Percentiles rank a stretch among this genome's conserved stretches.
Evolutionary conservation across 257 asterid species (phyloP).

Genomic region (Leonotis leonurus): DNA sequence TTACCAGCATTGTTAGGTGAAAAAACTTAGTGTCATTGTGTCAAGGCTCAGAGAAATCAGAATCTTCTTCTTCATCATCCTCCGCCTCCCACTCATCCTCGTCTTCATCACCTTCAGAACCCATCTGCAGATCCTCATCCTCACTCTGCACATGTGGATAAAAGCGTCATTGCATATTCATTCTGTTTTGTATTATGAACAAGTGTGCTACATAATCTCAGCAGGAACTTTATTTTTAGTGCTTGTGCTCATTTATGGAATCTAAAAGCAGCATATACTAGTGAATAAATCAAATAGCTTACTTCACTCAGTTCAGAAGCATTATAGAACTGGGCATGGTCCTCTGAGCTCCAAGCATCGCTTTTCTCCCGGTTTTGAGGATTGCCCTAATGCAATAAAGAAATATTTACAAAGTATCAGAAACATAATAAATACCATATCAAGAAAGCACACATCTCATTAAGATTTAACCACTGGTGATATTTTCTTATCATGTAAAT

Average conservation of each 20-base stretch:
- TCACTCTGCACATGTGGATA: conserved; percentile 38
- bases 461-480: not conserved
- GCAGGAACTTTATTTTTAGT: too few relatives aligned
- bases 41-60: too few relatives aligned
- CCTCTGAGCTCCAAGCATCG: conserved; percentile 26
- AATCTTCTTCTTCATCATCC: conserved; percentile 33
- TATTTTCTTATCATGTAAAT: not conserved
- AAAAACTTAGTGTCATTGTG: conserved; percentile 11
- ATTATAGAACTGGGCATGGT: conserved; percentile 26
- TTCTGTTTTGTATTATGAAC: not conserved
- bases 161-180: not conserved
- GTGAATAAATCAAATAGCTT: conserved; percentile 20
- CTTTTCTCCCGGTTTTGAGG: conserved; percentile 31
- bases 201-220: too few relatives aligned
- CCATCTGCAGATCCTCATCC: too few relatives aligned
- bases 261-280: too few relatives aligned
- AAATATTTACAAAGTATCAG: conserved; percentile 1
- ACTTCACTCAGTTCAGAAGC: conserved; percentile 43
- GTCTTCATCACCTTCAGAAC: conserved; percentile 42
- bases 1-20: conserved; percentile 13
- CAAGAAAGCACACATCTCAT: not conserved
- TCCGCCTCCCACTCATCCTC: conserved; percentile 37
- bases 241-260: too few relatives aligned
- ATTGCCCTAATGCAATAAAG: conserved; percentile 39
- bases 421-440: not conserved